These are phyloP conservation scores for Oenanthe sinensis DNA, from an alignment of 129 eudicot species.

Conservation along the genomic window DNA sequence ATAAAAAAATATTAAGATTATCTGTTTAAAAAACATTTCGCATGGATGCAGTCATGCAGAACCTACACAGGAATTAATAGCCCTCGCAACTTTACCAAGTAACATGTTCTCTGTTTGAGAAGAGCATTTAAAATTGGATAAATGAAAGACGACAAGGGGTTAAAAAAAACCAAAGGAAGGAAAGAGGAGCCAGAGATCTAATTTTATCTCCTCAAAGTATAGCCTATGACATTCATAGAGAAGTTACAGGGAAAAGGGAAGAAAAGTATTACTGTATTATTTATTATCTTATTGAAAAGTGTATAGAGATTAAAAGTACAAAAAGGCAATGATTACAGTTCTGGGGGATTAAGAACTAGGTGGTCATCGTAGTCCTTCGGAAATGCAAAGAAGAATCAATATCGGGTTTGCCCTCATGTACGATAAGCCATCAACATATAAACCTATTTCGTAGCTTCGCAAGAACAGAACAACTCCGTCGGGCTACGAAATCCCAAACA, in stretches of 20 bases:
- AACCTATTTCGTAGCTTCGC: background rate
- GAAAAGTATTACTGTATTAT: background rate
- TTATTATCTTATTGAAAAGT: background rate
- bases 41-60: background rate
- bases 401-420: background rate
- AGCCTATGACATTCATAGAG: background rate
- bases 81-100: background rate
- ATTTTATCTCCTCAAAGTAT: background rate
- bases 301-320: background rate
- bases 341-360: background rate
- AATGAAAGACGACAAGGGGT: background rate
- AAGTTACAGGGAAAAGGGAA: background rate
- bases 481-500: slow-evolving; percentile 18
- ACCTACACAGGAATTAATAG: background rate
- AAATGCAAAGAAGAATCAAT: background rate
- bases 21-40: background rate
- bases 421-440: background rate
- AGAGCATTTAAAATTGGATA: background rate
- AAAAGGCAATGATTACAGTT: background rate
- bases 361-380: background rate
- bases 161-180: background rate
- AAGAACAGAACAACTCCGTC: slow-evolving; percentile 8
- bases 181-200: background rate
- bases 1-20: too few relatives aligned
- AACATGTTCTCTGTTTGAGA: background rate